phyloP scores from a whole-genome alignment of 257 asterid genomes.

The Nicotiana attenuata region DNA sequence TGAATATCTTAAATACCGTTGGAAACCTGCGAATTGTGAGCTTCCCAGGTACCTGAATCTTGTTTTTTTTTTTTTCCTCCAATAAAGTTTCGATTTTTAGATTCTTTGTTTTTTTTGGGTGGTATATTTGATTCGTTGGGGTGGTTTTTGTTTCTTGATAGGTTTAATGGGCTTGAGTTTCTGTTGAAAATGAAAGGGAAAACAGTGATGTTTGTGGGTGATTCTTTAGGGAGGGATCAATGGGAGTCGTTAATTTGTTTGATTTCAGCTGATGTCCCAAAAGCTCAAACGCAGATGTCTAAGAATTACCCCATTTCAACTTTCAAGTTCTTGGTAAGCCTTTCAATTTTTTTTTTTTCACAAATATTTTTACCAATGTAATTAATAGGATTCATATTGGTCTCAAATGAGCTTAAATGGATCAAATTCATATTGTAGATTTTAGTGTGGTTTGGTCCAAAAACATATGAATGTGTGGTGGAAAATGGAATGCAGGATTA shows the following conservation, averaged over 20 bases:
- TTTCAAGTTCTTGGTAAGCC: conserved; percentile 61
- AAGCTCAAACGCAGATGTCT: conserved; percentile 51
- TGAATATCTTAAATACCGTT: conserved; percentile 73
- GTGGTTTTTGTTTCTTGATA: not conserved
- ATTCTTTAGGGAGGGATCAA: conserved; percentile 85
- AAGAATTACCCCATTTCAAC: conserved; percentile 68
- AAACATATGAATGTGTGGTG: not conserved
- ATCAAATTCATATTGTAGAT: not conserved
- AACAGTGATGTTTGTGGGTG: conserved; percentile 93
- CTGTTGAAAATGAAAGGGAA: conserved; percentile 35
- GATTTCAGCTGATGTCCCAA: conserved; percentile 59
- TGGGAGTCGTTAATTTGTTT: conserved; percentile 87
- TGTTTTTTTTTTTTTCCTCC: not conserved
- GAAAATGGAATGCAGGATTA: conserved; percentile 48
- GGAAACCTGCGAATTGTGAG: conserved; percentile 83
- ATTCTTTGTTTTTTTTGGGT: not conserved
- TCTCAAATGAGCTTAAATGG: not conserved
- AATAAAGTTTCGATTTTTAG: not conserved
- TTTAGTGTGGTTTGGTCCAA: not conserved
- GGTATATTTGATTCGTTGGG: not conserved
- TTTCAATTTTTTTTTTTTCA: not conserved
- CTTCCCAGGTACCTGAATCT: conserved; percentile 53
- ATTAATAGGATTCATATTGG: not conserved
- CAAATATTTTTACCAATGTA: not conserved
- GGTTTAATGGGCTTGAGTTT: conserved; percentile 43